Percentiles rank a stretch among this genome's conserved stretches.
These are phyloP conservation scores for Euphorbia celastroides DNA, from an alignment of 441 rosid species.

Conservation along the genomic window DNA sequence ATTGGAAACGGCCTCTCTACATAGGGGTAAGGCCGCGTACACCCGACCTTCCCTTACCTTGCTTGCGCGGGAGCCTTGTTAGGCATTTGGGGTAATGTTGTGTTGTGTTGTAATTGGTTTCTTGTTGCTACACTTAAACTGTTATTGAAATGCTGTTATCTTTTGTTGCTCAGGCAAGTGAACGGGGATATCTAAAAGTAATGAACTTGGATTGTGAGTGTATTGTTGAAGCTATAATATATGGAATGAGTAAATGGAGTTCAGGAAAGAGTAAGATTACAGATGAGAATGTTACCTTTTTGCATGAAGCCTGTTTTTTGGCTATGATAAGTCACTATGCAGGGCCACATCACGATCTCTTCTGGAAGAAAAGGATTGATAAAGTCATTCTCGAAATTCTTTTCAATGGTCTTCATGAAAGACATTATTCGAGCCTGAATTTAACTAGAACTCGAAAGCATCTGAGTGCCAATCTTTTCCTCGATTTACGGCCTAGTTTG, in stretches of 20 bases:
- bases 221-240: slow-evolving; percentile 47
- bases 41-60: too few species aligned
- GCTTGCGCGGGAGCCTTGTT: too few species aligned
- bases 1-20: too few species aligned
- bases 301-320: slow-evolving; percentile 68
- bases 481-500: slow-evolving; percentile 56
- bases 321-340: slow-evolving; percentile 65
- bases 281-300: slow-evolving; percentile 47
- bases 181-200: slow-evolving; percentile 54
- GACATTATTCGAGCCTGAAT: too few species aligned
- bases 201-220: slow-evolving; percentile 53
- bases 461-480: slow-evolving; percentile 43
- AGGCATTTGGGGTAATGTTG: not conserved
- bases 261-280: slow-evolving; percentile 50
- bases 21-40: too few species aligned
- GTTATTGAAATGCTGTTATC: slow-evolving; percentile 19
- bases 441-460: slow-evolving; percentile 46
- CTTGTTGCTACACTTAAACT: slow-evolving; percentile 8
- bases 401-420: slow-evolving; percentile 35
- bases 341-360: slow-evolving; percentile 60
- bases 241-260: slow-evolving; percentile 45
- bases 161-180: slow-evolving; percentile 52
- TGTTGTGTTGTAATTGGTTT: slow-evolving; percentile 14
- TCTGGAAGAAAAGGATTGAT: slow-evolving; percentile 66
- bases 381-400: slow-evolving; percentile 57